Evolutionary conservation across 2,329 filamentous ascomycete genomes (phyloP).

Genomic region (Aspergillus transmontanensis): DNA sequence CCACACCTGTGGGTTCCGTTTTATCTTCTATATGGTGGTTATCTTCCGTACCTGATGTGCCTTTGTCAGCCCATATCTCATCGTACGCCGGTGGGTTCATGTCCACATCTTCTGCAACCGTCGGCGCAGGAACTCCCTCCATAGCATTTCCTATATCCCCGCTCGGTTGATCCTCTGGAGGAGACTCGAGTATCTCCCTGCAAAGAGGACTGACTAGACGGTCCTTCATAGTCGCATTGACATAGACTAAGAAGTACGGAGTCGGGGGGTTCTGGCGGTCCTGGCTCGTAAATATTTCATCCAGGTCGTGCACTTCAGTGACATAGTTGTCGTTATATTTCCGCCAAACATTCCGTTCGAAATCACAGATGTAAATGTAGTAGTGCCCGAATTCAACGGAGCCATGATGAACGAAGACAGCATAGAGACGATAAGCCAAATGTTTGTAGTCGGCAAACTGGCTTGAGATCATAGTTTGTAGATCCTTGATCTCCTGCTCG

Average conservation of each 20-base stretch:
- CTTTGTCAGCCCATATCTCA: constrained; percentile 24
- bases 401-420: constrained; percentile 85
- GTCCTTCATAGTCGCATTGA: constrained; percentile 67
- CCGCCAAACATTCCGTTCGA: constrained; percentile 77
- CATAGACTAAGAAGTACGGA: constrained; percentile 81
- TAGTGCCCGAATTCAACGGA: constrained; percentile 79
- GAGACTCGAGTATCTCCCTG: constrained; percentile 41
- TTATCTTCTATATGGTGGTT: constrained; percentile 15
- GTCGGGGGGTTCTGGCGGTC: constrained; percentile 67
- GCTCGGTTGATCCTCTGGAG: constrained; percentile 8
- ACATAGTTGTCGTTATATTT: constrained; percentile 92
- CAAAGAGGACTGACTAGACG: constrained; percentile 61
- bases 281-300: constrained; percentile 69
- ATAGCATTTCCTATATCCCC: constrained; percentile 6
- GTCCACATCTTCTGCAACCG: constrained; percentile 24
- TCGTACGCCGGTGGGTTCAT: constrained; percentile 35
- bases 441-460: constrained; percentile 67
- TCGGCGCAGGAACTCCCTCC: constrained; percentile 20
- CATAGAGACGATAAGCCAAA: constrained; percentile 79
- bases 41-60: constrained; percentile 32
- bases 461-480: constrained; percentile 53
- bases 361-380: constrained; percentile 95
- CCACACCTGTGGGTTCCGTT: constrained; percentile 1
- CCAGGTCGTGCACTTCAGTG: constrained; percentile 64
- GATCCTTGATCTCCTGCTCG: constrained; percentile 51